Base-by-base conservation (phyloP, 2,329 filamentous ascomycete species). In the Parasarocladium wereldwijsianum region DNA sequence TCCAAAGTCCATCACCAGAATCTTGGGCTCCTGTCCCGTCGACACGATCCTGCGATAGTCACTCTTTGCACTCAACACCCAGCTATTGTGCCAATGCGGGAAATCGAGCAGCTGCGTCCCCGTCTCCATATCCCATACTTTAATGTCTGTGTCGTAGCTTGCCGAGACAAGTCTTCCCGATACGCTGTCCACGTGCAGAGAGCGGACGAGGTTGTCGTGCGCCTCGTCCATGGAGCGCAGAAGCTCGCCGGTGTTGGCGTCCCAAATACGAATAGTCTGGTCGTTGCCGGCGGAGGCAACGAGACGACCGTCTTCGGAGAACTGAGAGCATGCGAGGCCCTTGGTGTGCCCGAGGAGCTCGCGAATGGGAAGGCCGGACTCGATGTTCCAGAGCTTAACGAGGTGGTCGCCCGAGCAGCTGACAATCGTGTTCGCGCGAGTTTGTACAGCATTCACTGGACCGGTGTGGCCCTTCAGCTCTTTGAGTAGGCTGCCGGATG, bases 201-300 rank as follows among this genome's bases (percentile, higher is more conserved):
- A 90, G 34, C 90, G 76, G 15, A 98, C 87, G 17, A 98, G 67
- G 36, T 79, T 79, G 17, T 76, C 69, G 52, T 98, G 90, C 5
- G 86, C 87, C 27, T 70, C 66, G n/a, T n/a, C n/a, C 50, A 93
- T 80, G 47, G 81, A 76, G 37, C 76, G 74, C 29, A 93, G 64
- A 42, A 86, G 78, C 43, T 84, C 76, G 36, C 86, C 86, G 2
- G 84, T 93, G 44, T 83, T 81, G 30, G 86, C 84, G 52, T 96
- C 84, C 70, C 92, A 98, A 48, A 96, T 82, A 49, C 92, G 90
- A 37, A 96, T 94, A 28, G 85, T 74, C 52, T 87, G 80, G 57
- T 96, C 90, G 47, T 94, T 98, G 26, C 90, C 90, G 8, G 90
- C 90, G 12, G 85, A 90, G 27, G 92, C 79, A 27, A 98, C 84